phyloP scores from a whole-genome alignment of 768 basidiomycete species.

The Boletus fagicola region DNA sequence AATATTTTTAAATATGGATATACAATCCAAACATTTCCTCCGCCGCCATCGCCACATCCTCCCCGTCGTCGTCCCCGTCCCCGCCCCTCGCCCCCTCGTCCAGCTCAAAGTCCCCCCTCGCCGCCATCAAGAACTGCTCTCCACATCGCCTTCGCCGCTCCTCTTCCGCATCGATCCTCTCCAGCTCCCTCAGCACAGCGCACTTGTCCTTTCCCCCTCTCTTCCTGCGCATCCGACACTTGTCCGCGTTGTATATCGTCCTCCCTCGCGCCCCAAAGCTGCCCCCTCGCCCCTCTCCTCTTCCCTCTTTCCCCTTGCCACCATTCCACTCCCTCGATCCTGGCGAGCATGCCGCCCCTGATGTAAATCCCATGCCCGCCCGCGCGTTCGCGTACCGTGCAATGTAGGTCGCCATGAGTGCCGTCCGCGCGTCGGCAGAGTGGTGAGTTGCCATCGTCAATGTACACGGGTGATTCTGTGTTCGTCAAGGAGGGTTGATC shows the following conservation, averaged over 20 bases:
- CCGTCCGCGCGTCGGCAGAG: constrained; percentile 36
- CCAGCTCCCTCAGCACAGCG: constrained; percentile 8
- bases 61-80: not conserved
- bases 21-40: constrained; percentile 43
- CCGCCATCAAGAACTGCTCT: constrained; percentile 9
- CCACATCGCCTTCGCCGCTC: not conserved
- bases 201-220: not conserved
- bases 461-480: not conserved
- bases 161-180: constrained; percentile 26
- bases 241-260: constrained; percentile 30
- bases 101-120: not conserved
- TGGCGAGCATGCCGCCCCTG: not conserved
- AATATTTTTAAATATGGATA: constrained; percentile 29
- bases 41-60: constrained; percentile 10
- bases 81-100: not conserved
- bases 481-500: not conserved
- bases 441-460: constrained; percentile 20
- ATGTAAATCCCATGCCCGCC: constrained; percentile 9
- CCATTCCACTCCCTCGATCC: not conserved
- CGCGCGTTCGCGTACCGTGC: constrained; percentile 23
- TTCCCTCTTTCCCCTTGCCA: not conserved
- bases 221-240: too few relatives aligned
- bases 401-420: constrained; percentile 30
- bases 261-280: constrained; percentile 21
- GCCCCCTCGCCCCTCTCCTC: not conserved